These are phyloP conservation scores for Besnoitia besnoiti DNA, from an alignment of 169 alveolate genomes.

Conservation along the genomic window DNA sequence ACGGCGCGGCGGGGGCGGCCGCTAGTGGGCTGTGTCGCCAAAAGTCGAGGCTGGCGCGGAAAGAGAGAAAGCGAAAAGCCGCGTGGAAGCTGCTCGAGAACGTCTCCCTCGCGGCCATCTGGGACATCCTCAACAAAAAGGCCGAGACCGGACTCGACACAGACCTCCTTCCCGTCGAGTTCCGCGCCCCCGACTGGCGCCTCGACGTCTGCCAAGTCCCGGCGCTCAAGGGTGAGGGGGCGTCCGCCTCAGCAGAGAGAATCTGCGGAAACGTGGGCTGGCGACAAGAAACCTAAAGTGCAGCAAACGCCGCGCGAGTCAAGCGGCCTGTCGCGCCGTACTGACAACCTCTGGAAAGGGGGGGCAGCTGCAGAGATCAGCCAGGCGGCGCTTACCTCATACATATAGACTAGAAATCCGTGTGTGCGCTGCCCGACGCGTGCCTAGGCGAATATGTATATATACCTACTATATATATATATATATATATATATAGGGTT, in stretches of 20 bases:
- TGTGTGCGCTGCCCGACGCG: too few species aligned
- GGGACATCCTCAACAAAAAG: background rate
- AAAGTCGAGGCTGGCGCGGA: background rate
- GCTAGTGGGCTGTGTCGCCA: background rate
- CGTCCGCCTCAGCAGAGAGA: too few species aligned
- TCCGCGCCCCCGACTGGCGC: background rate
- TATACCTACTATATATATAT: too few species aligned
- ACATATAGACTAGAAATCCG: too few species aligned
- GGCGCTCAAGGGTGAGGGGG: background rate
- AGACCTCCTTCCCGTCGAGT: background rate
- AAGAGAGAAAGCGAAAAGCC: background rate
- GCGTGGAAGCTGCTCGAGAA: conserved; percentile 3
- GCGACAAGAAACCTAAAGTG: too few species aligned
- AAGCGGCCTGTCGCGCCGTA: too few species aligned
- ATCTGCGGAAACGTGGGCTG: too few species aligned
- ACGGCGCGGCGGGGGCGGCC: background rate
- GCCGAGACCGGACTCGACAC: background rate
- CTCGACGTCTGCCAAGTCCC: background rate
- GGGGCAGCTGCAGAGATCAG: too few species aligned
- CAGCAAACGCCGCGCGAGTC: too few species aligned
- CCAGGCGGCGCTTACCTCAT: too few species aligned
- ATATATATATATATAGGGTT: background rate
- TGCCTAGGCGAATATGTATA: background rate
- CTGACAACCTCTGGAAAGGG: too few species aligned
- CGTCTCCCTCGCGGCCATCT: background rate